Percentiles rank a stretch among this genome's conserved stretches.
phyloP scores from a whole-genome alignment of 352 stramenopile species.

The Globisporangium splendens region DNA sequence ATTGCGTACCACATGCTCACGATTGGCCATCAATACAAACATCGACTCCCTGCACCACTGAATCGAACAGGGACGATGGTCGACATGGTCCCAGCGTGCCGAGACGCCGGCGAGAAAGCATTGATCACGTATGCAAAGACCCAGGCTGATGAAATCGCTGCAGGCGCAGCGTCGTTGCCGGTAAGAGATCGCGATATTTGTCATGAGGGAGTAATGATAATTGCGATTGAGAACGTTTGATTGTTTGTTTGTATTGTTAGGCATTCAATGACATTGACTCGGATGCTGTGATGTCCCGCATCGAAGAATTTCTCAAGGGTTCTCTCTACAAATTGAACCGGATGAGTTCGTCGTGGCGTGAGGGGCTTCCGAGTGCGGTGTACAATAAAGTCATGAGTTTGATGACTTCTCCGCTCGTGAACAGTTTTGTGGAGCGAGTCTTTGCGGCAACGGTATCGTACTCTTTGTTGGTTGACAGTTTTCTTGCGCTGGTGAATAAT shows the following conservation, averaged over 20 bases:
- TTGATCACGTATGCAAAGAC: slow-evolving; percentile 41
- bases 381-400: slow-evolving; percentile 53
- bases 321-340: slow-evolving; percentile 63
- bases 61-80: slow-evolving; percentile 70
- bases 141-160: slow-evolving; percentile 43
- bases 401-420: slow-evolving; percentile 55
- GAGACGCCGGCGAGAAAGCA: slow-evolving; percentile 51
- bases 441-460: slow-evolving; percentile 39
- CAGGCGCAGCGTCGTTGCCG: slow-evolving; percentile 32
- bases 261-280: slow-evolving; percentile 38
- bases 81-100: slow-evolving; percentile 71
- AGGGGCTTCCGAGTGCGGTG: slow-evolving; percentile 44
- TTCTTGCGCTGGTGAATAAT: not conserved
- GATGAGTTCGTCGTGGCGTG: slow-evolving; percentile 57
- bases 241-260: slow-evolving; percentile 11
- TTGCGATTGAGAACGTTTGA: not conserved
- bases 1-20: slow-evolving; percentile 78
- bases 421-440: slow-evolving; percentile 48
- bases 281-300: slow-evolving; percentile 23
- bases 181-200: slow-evolving; percentile 24
- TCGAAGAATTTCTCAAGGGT: slow-evolving; percentile 60
- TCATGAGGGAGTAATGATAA: not conserved
- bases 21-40: slow-evolving; percentile 72
- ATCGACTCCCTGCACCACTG: slow-evolving; percentile 46
- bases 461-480: not conserved